These are phyloP conservation scores for Fusarium domesticum DNA, from an alignment of 2,329 filamentous ascomycete genomes.

Conservation along the genomic window DNA sequence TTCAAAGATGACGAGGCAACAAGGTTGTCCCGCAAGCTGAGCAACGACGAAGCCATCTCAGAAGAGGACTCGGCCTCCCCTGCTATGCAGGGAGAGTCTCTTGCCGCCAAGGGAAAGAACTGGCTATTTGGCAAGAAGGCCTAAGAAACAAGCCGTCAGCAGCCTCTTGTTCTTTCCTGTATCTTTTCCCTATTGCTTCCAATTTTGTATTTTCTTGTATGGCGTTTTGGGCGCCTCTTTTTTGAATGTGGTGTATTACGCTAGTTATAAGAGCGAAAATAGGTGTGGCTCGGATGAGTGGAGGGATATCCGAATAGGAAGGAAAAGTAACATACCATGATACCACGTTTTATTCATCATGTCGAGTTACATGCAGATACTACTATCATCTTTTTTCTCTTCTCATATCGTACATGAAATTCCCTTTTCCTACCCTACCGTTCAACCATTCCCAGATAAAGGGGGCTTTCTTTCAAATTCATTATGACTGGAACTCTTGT, in stretches of 20 bases:
- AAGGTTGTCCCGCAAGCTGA: slow-evolving; percentile 29
- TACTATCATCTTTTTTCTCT: neutral
- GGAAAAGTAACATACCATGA: slow-evolving; percentile 18
- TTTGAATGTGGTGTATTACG: neutral
- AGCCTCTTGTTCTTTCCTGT: neutral
- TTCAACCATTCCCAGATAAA: neutral
- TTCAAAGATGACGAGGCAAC: slow-evolving; percentile 46
- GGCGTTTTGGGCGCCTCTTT: slow-evolving; percentile 17
- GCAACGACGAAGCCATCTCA: slow-evolving; percentile 33
- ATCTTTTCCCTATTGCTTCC: no score
- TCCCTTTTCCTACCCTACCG: slow-evolving; percentile 8
- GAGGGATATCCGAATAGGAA: slow-evolving; percentile 7
- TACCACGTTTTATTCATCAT: slow-evolving; percentile 13
- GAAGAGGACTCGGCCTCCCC: slow-evolving; percentile 17
- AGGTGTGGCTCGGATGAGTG: neutral
- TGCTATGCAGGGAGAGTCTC: slow-evolving; percentile 19
- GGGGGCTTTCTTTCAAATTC: neutral
- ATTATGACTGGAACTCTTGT: neutral
- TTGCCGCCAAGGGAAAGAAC: slow-evolving; percentile 45
- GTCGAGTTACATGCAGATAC: no score
- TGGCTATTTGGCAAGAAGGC: slow-evolving; percentile 50
- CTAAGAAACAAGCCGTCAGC: slow-evolving; percentile 22
- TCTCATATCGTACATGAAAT: neutral
- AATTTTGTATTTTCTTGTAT: slow-evolving; percentile 19
- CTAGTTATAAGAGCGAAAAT: neutral